Conservation (phyloP, 768 basidiomycete genomes). For the Mycena epipterygia region DNA sequence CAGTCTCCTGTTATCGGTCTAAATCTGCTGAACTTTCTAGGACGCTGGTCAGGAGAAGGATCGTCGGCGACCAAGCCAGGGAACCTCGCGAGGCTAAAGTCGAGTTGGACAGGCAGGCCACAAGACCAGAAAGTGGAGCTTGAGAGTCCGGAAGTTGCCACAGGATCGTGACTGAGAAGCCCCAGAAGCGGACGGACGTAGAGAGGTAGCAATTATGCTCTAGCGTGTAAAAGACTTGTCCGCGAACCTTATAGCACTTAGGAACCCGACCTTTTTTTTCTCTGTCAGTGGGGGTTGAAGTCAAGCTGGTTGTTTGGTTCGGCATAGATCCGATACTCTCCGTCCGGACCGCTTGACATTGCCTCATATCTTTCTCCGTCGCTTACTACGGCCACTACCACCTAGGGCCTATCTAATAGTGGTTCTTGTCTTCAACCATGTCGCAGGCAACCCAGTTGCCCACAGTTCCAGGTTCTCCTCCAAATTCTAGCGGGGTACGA, state of each 20-base stretch:
- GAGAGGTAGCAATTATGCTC: constrained; percentile 25
- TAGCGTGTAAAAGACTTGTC: constrained; percentile 13
- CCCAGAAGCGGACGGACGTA: constrained; percentile 5
- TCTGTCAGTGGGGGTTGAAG: background rate
- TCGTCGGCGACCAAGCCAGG: background rate
- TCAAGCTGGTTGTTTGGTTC: background rate
- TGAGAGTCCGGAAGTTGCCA: constrained; percentile 8
- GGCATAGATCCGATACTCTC: no score
- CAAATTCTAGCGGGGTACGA: constrained; percentile 68
- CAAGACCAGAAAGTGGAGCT: background rate
- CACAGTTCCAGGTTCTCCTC: constrained; percentile 56
- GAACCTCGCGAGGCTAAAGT: background rate
- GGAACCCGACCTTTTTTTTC: constrained; percentile 12
- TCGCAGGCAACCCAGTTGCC: constrained; percentile 45
- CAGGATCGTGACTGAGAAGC: background rate
- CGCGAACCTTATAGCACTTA: constrained; percentile 3
- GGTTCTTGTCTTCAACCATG: constrained; percentile 28
- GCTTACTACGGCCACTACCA: constrained; percentile 13
- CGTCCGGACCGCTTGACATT: constrained; percentile 5
- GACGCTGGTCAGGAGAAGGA: background rate
- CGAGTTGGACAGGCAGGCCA: background rate
- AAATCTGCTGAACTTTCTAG: no score
- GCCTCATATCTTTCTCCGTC: constrained; percentile 9
- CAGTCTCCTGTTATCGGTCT: no score
- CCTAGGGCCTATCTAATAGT: background rate